phyloP scores from a whole-genome alignment of 352 stramenopile genomes.

The Globisporangium canariense region DNA sequence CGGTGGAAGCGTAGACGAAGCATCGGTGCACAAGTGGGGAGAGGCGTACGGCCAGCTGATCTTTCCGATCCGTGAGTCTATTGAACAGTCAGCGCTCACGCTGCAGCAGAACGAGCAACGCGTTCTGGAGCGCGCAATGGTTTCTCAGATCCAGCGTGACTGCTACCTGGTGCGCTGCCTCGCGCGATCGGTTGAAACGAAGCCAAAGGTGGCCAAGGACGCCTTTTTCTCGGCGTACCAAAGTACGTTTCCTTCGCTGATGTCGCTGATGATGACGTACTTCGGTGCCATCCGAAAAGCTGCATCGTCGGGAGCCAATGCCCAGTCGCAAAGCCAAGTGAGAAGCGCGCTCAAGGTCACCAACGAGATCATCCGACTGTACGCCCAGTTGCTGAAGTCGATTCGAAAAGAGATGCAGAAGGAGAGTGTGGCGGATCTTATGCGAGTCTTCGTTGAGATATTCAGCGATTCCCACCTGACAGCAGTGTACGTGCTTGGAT shows the following conservation, averaged over 20 bases:
- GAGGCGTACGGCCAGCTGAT: conserved; percentile 58
- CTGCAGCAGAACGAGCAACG: conserved; percentile 74
- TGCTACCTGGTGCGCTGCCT: conserved; percentile 68
- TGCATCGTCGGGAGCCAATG: conserved; percentile 17
- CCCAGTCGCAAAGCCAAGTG: conserved; percentile 38
- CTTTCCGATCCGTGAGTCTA: conserved; percentile 63
- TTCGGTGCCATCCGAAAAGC: conserved; percentile 62
- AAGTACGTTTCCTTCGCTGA: conserved; percentile 47
- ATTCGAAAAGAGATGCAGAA: conserved; percentile 84
- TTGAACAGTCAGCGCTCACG: conserved; percentile 60
- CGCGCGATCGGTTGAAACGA: conserved; percentile 63
- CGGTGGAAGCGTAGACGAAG: conserved; percentile 14
- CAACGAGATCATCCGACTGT: conserved; percentile 78
- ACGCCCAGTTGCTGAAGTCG: conserved; percentile 74
- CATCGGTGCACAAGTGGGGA: conserved; percentile 41
- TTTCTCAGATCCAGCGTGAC: conserved; percentile 66
- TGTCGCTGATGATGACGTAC: conserved; percentile 67
- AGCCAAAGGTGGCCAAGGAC: conserved; percentile 74
- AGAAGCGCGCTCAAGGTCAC: conserved; percentile 69
- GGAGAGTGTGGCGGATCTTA: conserved; percentile 62
- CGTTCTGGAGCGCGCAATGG: conserved; percentile 58
- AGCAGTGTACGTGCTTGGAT: conserved; percentile 39
- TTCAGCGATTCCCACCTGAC: conserved; percentile 76
- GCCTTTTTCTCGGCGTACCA: conserved; percentile 67
- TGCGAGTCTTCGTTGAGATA: conserved; percentile 76